Evolutionary conservation across 192 early-diverging fungal species (phyloP).

Genomic region (Kickxella alabastrina): DNA sequence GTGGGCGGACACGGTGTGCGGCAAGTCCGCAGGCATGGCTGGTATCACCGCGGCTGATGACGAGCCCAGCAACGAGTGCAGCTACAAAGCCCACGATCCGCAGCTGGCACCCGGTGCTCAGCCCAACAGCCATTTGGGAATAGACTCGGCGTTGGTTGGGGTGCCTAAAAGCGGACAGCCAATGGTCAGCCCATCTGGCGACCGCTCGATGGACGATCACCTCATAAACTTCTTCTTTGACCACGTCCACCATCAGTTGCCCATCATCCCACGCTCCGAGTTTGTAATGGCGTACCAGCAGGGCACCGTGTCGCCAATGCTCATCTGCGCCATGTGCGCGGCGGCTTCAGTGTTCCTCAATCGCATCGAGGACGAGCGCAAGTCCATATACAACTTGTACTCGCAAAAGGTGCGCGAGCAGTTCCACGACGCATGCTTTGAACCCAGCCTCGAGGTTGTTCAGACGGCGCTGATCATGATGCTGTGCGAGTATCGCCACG

Average conservation of each 20-base stretch:
- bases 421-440: slow-evolving; percentile 51
- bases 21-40: slow-evolving; percentile 46
- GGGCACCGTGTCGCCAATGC: slow-evolving; percentile 17
- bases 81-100: not conserved
- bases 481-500: slow-evolving; percentile 51
- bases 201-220: slow-evolving; percentile 45
- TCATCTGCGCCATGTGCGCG: slow-evolving; percentile 48
- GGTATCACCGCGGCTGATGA: slow-evolving; percentile 38
- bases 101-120: not conserved
- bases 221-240: slow-evolving; percentile 42
- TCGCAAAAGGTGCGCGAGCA: slow-evolving; percentile 48
- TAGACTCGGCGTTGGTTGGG: not conserved
- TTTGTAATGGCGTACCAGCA: slow-evolving; percentile 21
- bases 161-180: not conserved
- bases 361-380: slow-evolving; percentile 49
- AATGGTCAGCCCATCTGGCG: slow-evolving; percentile 29
- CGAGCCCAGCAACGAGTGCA: slow-evolving; percentile 1
- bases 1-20: slow-evolving; percentile 49
- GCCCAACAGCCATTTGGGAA: not conserved
- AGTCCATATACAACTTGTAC: slow-evolving; percentile 36
- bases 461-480: slow-evolving; percentile 53
- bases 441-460: slow-evolving; percentile 49
- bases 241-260: slow-evolving; percentile 43
- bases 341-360: slow-evolving; percentile 47
- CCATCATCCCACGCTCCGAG: slow-evolving; percentile 30